These are phyloP conservation scores for Cantharellus anzutake DNA, from an alignment of 768 basidiomycete genomes.

Conservation along the genomic window DNA sequence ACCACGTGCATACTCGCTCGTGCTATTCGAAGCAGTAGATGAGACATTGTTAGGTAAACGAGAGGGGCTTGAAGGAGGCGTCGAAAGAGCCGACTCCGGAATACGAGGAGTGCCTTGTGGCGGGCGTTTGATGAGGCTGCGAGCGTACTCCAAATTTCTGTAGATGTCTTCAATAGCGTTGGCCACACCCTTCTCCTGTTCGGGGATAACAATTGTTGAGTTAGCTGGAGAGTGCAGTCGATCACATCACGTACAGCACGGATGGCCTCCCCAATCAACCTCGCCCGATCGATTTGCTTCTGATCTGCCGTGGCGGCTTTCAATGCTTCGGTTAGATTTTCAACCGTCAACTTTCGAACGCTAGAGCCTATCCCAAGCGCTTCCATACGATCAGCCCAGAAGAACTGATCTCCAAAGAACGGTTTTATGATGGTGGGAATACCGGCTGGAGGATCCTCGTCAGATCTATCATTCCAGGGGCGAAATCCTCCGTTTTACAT, in stretches of 20 bases:
- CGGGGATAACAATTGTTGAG: background rate
- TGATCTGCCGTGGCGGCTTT: constrained; percentile 64
- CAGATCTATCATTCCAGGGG: background rate
- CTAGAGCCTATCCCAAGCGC: constrained; percentile 80
- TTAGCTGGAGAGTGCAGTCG: background rate
- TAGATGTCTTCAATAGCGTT: constrained; percentile 92
- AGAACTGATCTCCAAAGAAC: constrained; percentile 96
- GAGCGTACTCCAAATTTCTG: constrained; percentile 87
- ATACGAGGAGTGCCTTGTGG: constrained; percentile 9
- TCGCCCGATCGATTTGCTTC: constrained; percentile 79
- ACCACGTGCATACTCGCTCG: constrained; percentile 32
- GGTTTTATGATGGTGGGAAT: constrained; percentile 92
- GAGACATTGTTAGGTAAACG: background rate
- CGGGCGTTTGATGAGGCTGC: constrained; percentile 56
- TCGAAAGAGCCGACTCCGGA: background rate
- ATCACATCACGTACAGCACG: constrained; percentile 34
- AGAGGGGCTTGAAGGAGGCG: background rate
- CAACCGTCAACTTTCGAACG: constrained; percentile 72
- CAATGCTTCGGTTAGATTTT: constrained; percentile 61
- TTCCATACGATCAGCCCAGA: constrained; percentile 97
- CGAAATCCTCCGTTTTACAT: constrained; percentile 11
- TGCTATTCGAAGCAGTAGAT: constrained; percentile 29
- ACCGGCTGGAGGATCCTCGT: constrained; percentile 33
- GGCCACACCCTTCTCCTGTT: constrained; percentile 82
- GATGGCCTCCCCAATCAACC: constrained; percentile 69